Evolutionary conservation across 2,329 filamentous ascomycete genomes (phyloP).

Genomic region (Furcasterigmium furcatum): DNA sequence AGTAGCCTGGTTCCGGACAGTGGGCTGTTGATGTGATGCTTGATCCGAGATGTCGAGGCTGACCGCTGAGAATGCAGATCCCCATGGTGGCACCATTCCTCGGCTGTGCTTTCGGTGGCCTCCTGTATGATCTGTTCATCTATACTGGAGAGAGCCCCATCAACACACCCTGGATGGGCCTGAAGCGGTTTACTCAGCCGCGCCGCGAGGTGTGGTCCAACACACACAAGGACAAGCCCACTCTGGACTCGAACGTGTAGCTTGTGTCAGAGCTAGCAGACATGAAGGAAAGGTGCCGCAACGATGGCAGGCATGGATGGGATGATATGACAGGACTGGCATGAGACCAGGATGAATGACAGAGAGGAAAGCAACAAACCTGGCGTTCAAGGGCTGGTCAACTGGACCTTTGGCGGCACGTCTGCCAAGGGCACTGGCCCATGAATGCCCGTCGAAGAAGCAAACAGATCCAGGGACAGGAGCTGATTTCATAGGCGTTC

Average conservation of each 20-base stretch:
- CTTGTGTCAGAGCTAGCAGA: not conserved
- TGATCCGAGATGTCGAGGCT: not conserved
- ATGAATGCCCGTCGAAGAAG: no score
- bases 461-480: no score
- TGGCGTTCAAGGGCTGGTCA: no score
- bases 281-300: no score
- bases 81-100: slow-evolving; percentile 70
- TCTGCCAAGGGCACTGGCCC: no score
- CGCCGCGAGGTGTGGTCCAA: slow-evolving; percentile 26
- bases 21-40: slow-evolving; percentile 2
- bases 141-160: slow-evolving; percentile 69
- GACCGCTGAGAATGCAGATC: slow-evolving; percentile 41
- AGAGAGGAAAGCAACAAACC: not conserved
- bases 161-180: slow-evolving; percentile 63
- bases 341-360: not conserved
- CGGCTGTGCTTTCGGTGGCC: slow-evolving; percentile 61
- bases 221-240: slow-evolving; percentile 9
- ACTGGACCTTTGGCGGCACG: no score
- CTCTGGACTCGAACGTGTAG: not conserved
- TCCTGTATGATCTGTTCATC: slow-evolving; percentile 65
- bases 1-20: slow-evolving; percentile 14
- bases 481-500: no score
- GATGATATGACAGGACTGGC: not conserved
- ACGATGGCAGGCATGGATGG: not conserved
- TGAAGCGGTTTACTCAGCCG: slow-evolving; percentile 45